Base-by-base conservation (phyloP, 192 early-diverging fungal genomes). In the Podila clonocystis region DNA sequence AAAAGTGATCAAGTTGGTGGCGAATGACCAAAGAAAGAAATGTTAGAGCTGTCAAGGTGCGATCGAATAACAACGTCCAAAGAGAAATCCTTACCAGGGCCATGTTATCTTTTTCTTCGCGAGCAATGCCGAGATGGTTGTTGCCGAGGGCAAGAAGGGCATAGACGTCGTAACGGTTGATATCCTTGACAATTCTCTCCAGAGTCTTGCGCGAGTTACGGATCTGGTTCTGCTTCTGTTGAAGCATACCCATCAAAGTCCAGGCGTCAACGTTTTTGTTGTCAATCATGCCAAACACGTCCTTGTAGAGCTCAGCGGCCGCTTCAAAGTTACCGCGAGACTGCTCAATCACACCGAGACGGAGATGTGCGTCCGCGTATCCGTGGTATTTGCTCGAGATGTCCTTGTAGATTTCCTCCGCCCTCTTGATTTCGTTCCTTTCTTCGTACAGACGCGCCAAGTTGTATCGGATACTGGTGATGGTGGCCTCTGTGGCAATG, bases 121-220 rank as follows among this genome's bases (percentile, higher is more conserved):
- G 82, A 2, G 92, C 94, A 7, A 92, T 87, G 5, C 84, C 83
- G 61, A 95, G 82, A 68, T 95, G 90, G 52, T 92, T 90, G 82
- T 98, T 95, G 41, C 96, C 97, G 6, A 95, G 87, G 13, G 90
- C 86, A 70, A 92, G 86, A 41, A 96, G 87, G 5, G 95, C 91
- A 70, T 95, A 95, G 19, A 89, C 63, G 71, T 97, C 92, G 63
- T 95, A 87, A 55, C 91, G 93, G 73, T 94, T 89, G 30, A 92
- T 89, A 28, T 90, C 90, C 70, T 91, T 89, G 13, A 97, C 83
- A 0, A 97, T 93, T 36, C 90, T 87, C 72, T 95, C 95, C 82
- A 91, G 92, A 9, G 89, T 89, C 50, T 91, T 91, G 30, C 94
- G 89, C 30, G 93, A 92, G 17, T 88, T 86, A 60, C 88, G 87